Base-by-base conservation (phyloP, 2,329 filamentous ascomycete genomes). In the Endothia cerciana region DNA sequence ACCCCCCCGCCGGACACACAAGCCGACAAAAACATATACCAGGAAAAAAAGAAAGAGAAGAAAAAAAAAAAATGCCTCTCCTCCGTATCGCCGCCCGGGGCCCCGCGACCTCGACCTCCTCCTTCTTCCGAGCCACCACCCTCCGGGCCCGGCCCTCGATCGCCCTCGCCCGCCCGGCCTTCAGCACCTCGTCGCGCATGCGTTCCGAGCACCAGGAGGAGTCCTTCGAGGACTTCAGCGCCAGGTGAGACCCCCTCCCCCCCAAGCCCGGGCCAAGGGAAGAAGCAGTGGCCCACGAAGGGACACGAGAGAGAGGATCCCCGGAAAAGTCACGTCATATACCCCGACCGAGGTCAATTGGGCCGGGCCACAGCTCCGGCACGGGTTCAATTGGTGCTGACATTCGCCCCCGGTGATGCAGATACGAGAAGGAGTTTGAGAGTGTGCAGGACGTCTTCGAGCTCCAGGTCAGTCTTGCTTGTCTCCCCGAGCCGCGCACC, bases 391-490 rank as follows among this genome's bases (percentile, higher is more conserved):
- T 77, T 19, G 41, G 76, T n/a, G 74, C 79, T 81, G 76, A 84
- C 73, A 33, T 68, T 66, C 67, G 69, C 66, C 70, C 10, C 47
- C 69, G 62, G 66, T 43, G 65, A 66, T 74, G 76, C 79, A 99
- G 95, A 85, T 99, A 97, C 78, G 95, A 99, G 88, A 97, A 97
- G 89, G 95, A 99, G 84, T 99, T 99, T 78, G 94, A 99, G 70
- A 82, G 83, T 77, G 95, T 99, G 72, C 93, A 98, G 83, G 95
- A 99, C 84, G 94, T 98, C 77, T 99, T 99, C 81, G 95, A 99
- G 89, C 93, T 99, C 77, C 94, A 97, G 93, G 94, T 97, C 89
- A 77, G 86, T 78, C 68, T 56, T 65, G 68, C 63, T 70, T 56
- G 61, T 65, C 11, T 40, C 57, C 45, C 57, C 25, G 55, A 47